Base-by-base conservation (phyloP, 1,284 basidiomycete genomes). In the Malassezia obtusa region DNA sequence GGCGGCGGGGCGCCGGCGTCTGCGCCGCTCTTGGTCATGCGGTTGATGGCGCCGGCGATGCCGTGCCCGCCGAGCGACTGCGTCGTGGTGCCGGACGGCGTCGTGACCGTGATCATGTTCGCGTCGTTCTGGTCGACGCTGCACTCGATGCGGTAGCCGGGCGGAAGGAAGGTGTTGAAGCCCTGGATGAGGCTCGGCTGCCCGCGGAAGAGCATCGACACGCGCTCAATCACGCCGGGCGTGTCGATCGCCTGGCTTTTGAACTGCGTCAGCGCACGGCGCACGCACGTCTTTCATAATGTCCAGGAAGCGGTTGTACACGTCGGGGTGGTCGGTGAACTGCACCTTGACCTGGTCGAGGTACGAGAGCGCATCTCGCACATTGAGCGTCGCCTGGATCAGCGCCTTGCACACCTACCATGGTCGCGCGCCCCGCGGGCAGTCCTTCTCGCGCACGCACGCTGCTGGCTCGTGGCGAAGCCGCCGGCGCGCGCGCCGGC, bases 121-220 rank as follows among this genome's bases (percentile, higher is more conserved):
- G 83, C 80, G 65, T 88, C 83, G 50, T 62, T 60, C 11, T 65
- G 70, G 38, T 72, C 70, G 37, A 63, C 79, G 56, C 85, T 84
- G 74, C 90, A 85, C 68, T 96, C 91, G 75, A 98, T 96, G 60
- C 89, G 85, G 77, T 98, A 98, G 31, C 92, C 92, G 21, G 87
- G 82, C 0, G 94, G 94, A 2, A 98, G 82, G 77, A 98, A 98
- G 3, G 92, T 96, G 78, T 99, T 98, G 82, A 98, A 98, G 30
- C 94, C 94, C 76, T 94, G 87, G 52, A 99, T 96, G 65, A 99
- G 85, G 58, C 81, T 77, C 1, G 87, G 89, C 76, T 96, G 89
- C 12, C 90, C 90, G 64, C 88, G 83, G 77, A 99, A 99, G 39
- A 99, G 83, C 61, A 82, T 83, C 2, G 91, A 96, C 49, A 98